phyloP scores from a whole-genome alignment of 106 monocot genomes.

The Allium fistulosum region DNA sequence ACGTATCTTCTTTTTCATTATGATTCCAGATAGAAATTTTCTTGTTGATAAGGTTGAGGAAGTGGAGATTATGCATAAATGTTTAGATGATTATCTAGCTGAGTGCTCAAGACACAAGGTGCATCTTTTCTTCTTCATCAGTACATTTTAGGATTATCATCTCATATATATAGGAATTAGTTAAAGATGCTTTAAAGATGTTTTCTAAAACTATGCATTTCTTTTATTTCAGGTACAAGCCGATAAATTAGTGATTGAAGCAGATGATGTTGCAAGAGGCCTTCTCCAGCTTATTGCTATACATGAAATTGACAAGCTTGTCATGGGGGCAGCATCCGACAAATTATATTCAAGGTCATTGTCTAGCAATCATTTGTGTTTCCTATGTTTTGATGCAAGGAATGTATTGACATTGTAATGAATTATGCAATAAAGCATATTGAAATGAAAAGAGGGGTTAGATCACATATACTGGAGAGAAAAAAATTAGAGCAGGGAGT shows the following conservation, averaged over 20 bases:
- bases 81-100: slow-evolving; percentile 19
- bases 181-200: too few relatives aligned
- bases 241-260: slow-evolving; percentile 32
- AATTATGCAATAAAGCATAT: too few relatives aligned
- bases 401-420: not conserved
- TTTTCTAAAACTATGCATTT: too few relatives aligned
- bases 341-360: slow-evolving; percentile 20
- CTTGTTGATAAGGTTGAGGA: slow-evolving; percentile 26
- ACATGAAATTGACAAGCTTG: slow-evolving; percentile 38
- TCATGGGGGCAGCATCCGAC: slow-evolving; percentile 46
- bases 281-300: slow-evolving; percentile 26
- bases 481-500: not conserved
- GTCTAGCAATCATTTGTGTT: too few relatives aligned
- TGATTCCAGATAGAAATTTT: slow-evolving; percentile 20
- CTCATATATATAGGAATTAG: too few relatives aligned
- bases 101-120: slow-evolving; percentile 20
- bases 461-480: too few relatives aligned
- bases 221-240: slow-evolving; percentile 24
- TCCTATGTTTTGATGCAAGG: not conserved
- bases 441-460: too few relatives aligned
- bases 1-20: too few relatives aligned
- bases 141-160: not conserved
- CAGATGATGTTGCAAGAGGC: slow-evolving; percentile 33
- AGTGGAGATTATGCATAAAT: slow-evolving; percentile 22
- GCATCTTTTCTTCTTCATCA: slow-evolving; percentile 1